Percentiles rank a stretch among this genome's conserved stretches.
phyloP scores from a whole-genome alignment of 805 yeast genomes.

The Lipomyces kockii region DNA sequence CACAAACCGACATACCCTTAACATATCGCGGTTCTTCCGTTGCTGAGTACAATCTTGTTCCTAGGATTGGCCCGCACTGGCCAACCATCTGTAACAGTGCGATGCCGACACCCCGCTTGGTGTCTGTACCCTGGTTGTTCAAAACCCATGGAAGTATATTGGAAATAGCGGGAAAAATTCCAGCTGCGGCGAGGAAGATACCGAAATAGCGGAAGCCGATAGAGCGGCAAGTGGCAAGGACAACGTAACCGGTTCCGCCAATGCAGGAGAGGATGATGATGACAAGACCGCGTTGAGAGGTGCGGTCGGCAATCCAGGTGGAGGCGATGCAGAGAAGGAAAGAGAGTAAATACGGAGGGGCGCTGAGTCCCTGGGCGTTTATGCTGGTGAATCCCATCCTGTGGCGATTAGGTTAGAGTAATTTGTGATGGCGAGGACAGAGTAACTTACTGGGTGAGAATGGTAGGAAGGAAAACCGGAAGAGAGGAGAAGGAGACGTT shows the following conservation, averaged over 20 bases:
- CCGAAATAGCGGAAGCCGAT: constrained; percentile 4
- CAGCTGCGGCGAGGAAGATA: constrained; percentile 6
- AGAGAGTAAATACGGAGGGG: background rate
- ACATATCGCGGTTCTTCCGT: background rate
- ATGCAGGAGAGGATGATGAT: constrained; percentile 5
- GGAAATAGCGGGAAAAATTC: constrained; percentile 4
- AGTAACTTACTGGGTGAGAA: background rate
- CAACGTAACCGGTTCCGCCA: constrained; percentile 1
- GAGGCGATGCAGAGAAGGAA: constrained; percentile 2
- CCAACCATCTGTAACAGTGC: background rate
- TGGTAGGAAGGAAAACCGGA: constrained; percentile 6
- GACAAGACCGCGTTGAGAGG: constrained; percentile 6
- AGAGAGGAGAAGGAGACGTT: constrained; percentile 6
- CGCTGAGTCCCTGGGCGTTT: background rate
- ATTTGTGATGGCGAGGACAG: background rate
- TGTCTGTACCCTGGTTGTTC: constrained; percentile 6
- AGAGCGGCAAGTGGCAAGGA: background rate
- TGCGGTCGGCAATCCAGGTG: constrained; percentile 9
- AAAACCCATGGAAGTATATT: constrained; percentile 3
- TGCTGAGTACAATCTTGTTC: constrained; percentile 2
- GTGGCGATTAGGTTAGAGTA: background rate
- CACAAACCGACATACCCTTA: constrained; percentile 2
- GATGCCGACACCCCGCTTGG: constrained; percentile 7
- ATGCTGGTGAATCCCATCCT: background rate
- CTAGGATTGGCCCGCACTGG: constrained; percentile 2